Evolutionary conservation across 2,329 filamentous ascomycete species (phyloP).

Genomic region (Xylariales sp.): DNA sequence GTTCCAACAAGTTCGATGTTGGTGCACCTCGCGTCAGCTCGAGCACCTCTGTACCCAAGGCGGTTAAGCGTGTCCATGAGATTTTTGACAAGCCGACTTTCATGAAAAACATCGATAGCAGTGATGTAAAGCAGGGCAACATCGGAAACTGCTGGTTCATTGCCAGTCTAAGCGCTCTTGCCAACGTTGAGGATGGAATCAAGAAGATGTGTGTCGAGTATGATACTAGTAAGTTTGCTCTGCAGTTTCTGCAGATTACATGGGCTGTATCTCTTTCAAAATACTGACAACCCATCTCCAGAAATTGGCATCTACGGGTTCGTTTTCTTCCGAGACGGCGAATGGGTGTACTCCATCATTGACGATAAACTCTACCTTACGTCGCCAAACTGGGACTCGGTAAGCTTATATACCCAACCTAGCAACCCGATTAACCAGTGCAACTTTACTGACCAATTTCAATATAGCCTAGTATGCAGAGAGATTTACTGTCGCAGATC

Average conservation of each 20-base stretch:
- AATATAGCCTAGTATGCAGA: conserved; percentile 58
- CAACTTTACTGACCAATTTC: no score
- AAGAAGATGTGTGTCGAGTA: conserved; percentile 72
- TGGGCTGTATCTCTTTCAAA: not conserved
- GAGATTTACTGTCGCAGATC: conserved; percentile 69
- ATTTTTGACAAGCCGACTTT: conserved; percentile 74
- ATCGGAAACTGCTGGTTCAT: conserved; percentile 84
- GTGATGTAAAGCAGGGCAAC: conserved; percentile 73
- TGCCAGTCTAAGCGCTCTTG: conserved; percentile 71
- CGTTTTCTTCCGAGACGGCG: conserved; percentile 81
- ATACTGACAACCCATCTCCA: conserved; percentile 35
- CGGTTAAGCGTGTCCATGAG: conserved; percentile 71
- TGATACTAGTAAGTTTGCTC: conserved; percentile 48
- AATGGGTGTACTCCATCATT: conserved; percentile 88
- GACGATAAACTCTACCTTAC: conserved; percentile 87
- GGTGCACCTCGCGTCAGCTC: conserved; percentile 37
- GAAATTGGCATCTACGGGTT: conserved; percentile 84
- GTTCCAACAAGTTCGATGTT: conserved; percentile 47
- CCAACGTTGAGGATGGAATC: conserved; percentile 67
- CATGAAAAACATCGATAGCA: conserved; percentile 58
- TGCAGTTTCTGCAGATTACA: no score
- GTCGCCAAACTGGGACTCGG: conserved; percentile 75
- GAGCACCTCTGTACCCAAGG: conserved; percentile 56
- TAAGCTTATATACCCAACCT: no score
- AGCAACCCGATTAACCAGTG: not conserved